These are phyloP conservation scores for Litchi chinensis DNA, from an alignment of 345 rosid species.

Conservation along the genomic window DNA sequence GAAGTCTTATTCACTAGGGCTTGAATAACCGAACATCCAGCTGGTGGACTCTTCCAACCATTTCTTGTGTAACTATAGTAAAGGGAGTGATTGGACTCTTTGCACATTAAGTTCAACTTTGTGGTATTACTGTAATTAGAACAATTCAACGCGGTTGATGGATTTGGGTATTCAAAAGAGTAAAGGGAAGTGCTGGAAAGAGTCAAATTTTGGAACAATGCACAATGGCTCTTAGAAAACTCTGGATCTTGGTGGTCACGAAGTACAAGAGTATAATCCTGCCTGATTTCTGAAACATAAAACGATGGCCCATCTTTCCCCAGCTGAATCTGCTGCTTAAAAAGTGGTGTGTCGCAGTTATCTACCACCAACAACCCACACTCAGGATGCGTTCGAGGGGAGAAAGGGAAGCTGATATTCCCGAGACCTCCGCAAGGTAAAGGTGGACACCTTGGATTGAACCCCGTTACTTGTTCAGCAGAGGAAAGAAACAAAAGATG, in stretches of 20 bases:
- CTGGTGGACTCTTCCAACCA: neutral
- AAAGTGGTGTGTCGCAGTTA: slow-evolving; percentile 12
- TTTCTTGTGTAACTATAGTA: neutral
- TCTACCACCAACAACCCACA: slow-evolving; percentile 37
- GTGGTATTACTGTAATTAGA: neutral
- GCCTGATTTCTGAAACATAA: slow-evolving; percentile 28
- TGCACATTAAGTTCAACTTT: neutral
- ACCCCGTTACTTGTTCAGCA: neutral
- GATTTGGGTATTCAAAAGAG: neutral
- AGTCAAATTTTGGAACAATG: slow-evolving; percentile 29
- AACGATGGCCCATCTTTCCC: slow-evolving; percentile 28
- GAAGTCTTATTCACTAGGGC: slow-evolving; percentile 23
- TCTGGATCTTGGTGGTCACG: slow-evolving; percentile 24
- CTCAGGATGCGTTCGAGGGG: neutral
- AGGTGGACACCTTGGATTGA: neutral
- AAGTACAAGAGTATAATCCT: slow-evolving; percentile 29
- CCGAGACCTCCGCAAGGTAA: neutral
- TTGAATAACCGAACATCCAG: slow-evolving; percentile 33
- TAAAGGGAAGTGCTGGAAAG: slow-evolving; percentile 36
- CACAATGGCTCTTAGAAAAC: slow-evolving; percentile 19
- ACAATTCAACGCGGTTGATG: slow-evolving; percentile 35
- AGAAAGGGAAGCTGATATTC: slow-evolving; percentile 28
- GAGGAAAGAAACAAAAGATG: neutral
- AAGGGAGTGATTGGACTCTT: slow-evolving; percentile 20
- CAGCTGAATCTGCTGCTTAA: slow-evolving; percentile 35